Base-by-base conservation (phyloP, 345 rosid species). In the Sonneratia alba region DNA sequence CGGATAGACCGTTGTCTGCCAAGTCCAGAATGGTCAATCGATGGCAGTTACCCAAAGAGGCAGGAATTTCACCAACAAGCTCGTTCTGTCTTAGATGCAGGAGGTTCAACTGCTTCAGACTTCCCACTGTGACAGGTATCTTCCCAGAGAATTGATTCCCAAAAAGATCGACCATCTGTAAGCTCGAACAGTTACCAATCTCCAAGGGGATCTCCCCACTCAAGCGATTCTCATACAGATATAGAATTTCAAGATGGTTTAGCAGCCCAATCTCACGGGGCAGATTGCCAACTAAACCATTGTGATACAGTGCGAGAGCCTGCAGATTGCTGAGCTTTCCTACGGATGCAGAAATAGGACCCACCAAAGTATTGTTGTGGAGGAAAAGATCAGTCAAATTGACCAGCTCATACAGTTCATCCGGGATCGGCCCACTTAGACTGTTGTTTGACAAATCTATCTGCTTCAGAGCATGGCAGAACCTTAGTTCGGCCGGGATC, bases 71-170 rank as follows among this genome's bases (percentile, higher is more conserved):
- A 55, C 97, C 98, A 7, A 38, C 70, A 8, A 92, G 81, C 74
- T 83, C 89, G 76, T 95, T 95, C 68, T 92, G 96, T 81, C 99
- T 87, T 82, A 90, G 74, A 76, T 92, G 90, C 81, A 95, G 92
- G 43, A 92, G 24, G 12, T 70, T 84, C 70, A 95, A 74, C 42
- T 84, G 80, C 62, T 84, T 78, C 24, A 95, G 73, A 70, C 73
- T 79, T 67, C 99, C 98, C 61, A 92, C 68, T 1, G 88, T 73
- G 62, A 66, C 7, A 0, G 97, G 97, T 67, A 92, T 88, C 80
- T 82, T 85, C 71, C 98, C 99, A 51, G 49, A 37, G 78, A 95
- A 84, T 72, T 63, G 87, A 70, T 95, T 95, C 22, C 97, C 99
- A 16, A 85, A 92, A 47, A 95, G 61, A 77, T 92, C 99, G 0